phyloP scores from a whole-genome alignment of 495 filamentous ascomycete species.

The Mycothermus thermophilus region DNA sequence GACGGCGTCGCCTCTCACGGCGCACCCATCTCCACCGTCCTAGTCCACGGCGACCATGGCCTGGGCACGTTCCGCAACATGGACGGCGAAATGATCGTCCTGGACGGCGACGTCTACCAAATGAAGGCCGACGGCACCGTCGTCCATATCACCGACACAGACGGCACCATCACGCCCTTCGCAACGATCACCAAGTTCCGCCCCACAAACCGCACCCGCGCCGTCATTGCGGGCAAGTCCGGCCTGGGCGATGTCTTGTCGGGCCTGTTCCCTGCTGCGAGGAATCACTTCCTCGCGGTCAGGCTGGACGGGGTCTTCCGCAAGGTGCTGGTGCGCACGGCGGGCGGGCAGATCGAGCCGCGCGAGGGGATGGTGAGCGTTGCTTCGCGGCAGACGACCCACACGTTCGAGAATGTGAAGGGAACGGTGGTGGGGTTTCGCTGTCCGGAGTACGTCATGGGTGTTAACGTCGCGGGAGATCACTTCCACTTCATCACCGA shows the following conservation, averaged over 20 bases:
- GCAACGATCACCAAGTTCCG: slow-evolving; percentile 30
- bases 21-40: slow-evolving; percentile 22
- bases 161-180: slow-evolving; percentile 25
- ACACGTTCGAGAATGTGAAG: slow-evolving; percentile 19
- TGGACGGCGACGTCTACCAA: slow-evolving; percentile 35
- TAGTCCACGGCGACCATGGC: slow-evolving; percentile 35
- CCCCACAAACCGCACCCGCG: slow-evolving; percentile 11
- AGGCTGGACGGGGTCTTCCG: slow-evolving; percentile 25
- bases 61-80: slow-evolving; percentile 38
- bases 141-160: slow-evolving; percentile 12
- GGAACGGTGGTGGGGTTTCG: slow-evolving; percentile 38
- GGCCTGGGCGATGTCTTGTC: slow-evolving; percentile 23
- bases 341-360: slow-evolving; percentile 19
- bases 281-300: slow-evolving; percentile 29
- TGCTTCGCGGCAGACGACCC: slow-evolving; percentile 25
- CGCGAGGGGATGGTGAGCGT: slow-evolving; percentile 30
- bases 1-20: slow-evolving; percentile 33
- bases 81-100: slow-evolving; percentile 39
- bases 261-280: slow-evolving; percentile 21
- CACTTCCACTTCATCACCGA: slow-evolving; percentile 40
- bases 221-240: slow-evolving; percentile 19
- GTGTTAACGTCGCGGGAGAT: slow-evolving; percentile 36
- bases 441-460: slow-evolving; percentile 32
- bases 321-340: slow-evolving; percentile 26
- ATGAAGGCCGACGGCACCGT: slow-evolving; percentile 28